Percentiles rank a stretch among this genome's conserved stretches.
phyloP scores from a whole-genome alignment of 73 alveolate genomes.

The Symbiodinium natans region DNA sequence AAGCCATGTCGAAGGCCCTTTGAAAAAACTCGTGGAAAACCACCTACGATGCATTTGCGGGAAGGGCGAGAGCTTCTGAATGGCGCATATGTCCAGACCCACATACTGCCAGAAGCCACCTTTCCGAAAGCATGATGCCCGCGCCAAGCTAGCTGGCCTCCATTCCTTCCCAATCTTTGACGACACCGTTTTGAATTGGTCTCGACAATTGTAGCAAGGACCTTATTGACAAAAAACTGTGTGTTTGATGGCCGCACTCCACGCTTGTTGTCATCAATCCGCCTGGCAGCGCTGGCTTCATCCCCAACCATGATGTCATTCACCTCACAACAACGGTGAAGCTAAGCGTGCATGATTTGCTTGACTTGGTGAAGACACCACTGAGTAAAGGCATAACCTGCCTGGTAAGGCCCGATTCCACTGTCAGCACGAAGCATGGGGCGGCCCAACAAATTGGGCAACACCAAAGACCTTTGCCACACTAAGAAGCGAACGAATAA shows the following conservation, averaged over 20 bases:
- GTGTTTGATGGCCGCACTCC: neutral
- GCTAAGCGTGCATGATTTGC: neutral
- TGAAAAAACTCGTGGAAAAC: too few species aligned
- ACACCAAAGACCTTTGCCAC: constrained; percentile 44
- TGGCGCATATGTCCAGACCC: too few species aligned
- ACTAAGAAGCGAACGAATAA: neutral
- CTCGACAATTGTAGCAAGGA: constrained; percentile 96
- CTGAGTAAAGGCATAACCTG: neutral
- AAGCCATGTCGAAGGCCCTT: too few species aligned
- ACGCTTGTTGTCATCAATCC: neutral
- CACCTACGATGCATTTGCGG: too few species aligned
- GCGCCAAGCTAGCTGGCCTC: too few species aligned
- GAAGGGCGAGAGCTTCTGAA: too few species aligned
- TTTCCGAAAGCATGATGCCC: too few species aligned
- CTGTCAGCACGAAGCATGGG: constrained; percentile 96
- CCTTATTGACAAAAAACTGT: constrained; percentile 54
- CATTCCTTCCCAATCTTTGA: constrained; percentile 97
- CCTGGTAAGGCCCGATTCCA: constrained; percentile 54
- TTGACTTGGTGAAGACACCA: neutral
- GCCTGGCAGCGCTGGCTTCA: constrained; percentile 96
- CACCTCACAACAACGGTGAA: neutral
- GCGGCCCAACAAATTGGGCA: constrained; percentile 97
- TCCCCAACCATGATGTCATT: constrained; percentile 96
- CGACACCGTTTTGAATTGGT: constrained; percentile 98
- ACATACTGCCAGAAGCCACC: too few species aligned